Evolutionary conservation across 2,329 filamentous ascomycete genomes (phyloP).

Genomic region (Aspergillus pseudotamarii): DNA sequence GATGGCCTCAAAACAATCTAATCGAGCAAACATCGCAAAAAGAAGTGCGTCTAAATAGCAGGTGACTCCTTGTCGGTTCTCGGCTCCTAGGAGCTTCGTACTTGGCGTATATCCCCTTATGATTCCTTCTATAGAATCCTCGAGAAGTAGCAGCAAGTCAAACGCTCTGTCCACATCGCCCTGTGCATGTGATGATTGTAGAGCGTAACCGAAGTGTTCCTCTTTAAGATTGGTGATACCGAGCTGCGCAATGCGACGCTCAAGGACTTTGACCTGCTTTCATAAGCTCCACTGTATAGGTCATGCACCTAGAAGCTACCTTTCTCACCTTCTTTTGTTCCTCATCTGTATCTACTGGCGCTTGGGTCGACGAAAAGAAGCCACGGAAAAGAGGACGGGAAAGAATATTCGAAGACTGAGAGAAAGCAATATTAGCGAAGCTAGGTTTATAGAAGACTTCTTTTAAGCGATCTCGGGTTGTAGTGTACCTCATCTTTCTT

Average conservation of each 20-base stretch:
- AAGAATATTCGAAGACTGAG: constrained; percentile 27
- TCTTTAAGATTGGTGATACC: constrained; percentile 62
- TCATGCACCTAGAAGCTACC: background rate
- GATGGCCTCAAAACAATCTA: constrained; percentile 92
- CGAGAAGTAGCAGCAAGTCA: constrained; percentile 74
- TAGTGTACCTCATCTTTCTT: constrained; percentile 39
- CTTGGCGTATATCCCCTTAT: constrained; percentile 74
- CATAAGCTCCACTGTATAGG: constrained; percentile 16
- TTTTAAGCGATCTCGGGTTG: background rate
- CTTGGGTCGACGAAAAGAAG: constrained; percentile 34
- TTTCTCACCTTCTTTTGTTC: constrained; percentile 39
- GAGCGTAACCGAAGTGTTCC: constrained; percentile 64
- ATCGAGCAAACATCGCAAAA: constrained; percentile 92
- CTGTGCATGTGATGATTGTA: constrained; percentile 64
- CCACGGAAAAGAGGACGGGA: constrained; percentile 31
- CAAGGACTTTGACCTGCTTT: constrained; percentile 54
- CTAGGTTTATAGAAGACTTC: background rate
- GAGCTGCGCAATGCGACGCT: constrained; percentile 53
- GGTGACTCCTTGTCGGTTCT: constrained; percentile 84
- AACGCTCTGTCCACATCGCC: constrained; percentile 75
- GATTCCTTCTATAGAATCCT: constrained; percentile 78
- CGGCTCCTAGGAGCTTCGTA: constrained; percentile 76
- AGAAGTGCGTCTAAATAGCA: constrained; percentile 91
- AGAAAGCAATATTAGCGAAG: constrained; percentile 15
- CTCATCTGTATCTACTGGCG: constrained; percentile 27